A percentile compares a stretch with the other conserved stretches of the same genome.
These are phyloP conservation scores for Myxozyma udenii DNA, from an alignment of 805 yeast genomes.

Conservation along the genomic window DNA sequence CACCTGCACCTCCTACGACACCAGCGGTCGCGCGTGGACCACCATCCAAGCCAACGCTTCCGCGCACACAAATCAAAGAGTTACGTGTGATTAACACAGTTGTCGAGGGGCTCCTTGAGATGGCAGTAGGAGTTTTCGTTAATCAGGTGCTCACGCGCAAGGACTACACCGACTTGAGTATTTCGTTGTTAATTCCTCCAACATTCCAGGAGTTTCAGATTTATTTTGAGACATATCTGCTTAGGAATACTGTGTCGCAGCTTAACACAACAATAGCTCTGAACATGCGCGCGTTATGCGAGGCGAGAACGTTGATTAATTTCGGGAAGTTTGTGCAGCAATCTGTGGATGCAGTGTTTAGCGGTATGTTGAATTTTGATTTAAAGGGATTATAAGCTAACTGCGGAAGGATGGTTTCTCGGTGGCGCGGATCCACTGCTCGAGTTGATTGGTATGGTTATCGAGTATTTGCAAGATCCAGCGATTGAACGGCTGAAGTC, in stretches of 20 bases:
- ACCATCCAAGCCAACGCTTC: conserved; percentile 1
- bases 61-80: conserved; percentile 10
- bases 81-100: conserved; percentile 23
- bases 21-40: neutral
- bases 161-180: conserved; percentile 28
- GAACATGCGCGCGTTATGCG: conserved; percentile 18
- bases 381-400: neutral
- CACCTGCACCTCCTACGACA: neutral
- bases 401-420: conserved; percentile 29
- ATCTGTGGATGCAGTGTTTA: conserved; percentile 24
- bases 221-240: conserved; percentile 30
- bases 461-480: conserved; percentile 28
- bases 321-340: conserved; percentile 25
- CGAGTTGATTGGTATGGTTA: conserved; percentile 29
- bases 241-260: conserved; percentile 29
- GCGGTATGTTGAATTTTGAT: conserved; percentile 18
- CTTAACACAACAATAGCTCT: conserved; percentile 24
- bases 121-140: conserved; percentile 30
- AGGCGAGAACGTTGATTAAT: conserved; percentile 25
- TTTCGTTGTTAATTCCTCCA: conserved; percentile 29
- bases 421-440: conserved; percentile 31
- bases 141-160: conserved; percentile 28
- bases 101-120: conserved; percentile 30
- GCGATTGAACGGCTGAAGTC: conserved; percentile 21
- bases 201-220: conserved; percentile 29